Percentiles rank a stretch among this genome's conserved stretches.
Evolutionary conservation across 495 filamentous ascomycete species (phyloP).

Genomic region (Trichocladium uniseriatum): DNA sequence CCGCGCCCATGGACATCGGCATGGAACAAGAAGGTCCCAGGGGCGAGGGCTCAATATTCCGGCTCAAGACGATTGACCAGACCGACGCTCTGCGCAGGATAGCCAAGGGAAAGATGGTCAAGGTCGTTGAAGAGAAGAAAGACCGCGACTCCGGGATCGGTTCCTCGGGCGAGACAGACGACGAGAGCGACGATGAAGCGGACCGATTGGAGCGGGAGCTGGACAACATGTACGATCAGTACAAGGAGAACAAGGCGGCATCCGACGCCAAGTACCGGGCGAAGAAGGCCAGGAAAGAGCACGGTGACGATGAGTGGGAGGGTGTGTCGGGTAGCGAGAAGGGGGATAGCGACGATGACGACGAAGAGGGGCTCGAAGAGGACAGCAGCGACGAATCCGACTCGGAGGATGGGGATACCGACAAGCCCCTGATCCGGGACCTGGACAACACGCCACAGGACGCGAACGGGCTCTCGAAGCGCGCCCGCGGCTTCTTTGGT

Average conservation of each 20-base stretch:
- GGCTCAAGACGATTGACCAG: conserved; percentile 68
- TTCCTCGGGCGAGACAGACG: conserved; percentile 45
- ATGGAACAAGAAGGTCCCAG: conserved; percentile 76
- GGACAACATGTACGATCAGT: conserved; percentile 76
- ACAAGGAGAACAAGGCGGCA: conserved; percentile 68
- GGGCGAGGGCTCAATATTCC: conserved; percentile 75
- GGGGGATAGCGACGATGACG: conserved; percentile 44
- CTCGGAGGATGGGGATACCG: conserved; percentile 40
- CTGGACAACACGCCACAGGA: conserved; percentile 40
- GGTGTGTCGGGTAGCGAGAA: conserved; percentile 69
- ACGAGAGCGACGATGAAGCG: conserved; percentile 65
- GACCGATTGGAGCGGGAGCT: conserved; percentile 76
- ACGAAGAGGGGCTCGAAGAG: conserved; percentile 37
- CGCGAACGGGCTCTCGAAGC: conserved; percentile 58
- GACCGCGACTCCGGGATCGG: conserved; percentile 54
- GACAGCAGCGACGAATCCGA: conserved; percentile 48
- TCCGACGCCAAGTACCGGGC: conserved; percentile 77
- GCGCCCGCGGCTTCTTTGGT: conserved; percentile 81
- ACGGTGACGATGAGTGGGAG: conserved; percentile 81
- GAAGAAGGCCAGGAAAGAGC: conserved; percentile 76
- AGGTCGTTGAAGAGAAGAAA: conserved; percentile 44
- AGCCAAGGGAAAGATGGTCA: conserved; percentile 66
- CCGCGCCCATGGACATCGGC: conserved; percentile 87
- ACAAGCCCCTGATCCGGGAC: conserved; percentile 40
- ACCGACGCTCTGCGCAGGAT: conserved; percentile 59